Evolutionary conservation across 805 yeast species (phyloP).

Genomic region (Scheffersomyces amazonensis): DNA sequence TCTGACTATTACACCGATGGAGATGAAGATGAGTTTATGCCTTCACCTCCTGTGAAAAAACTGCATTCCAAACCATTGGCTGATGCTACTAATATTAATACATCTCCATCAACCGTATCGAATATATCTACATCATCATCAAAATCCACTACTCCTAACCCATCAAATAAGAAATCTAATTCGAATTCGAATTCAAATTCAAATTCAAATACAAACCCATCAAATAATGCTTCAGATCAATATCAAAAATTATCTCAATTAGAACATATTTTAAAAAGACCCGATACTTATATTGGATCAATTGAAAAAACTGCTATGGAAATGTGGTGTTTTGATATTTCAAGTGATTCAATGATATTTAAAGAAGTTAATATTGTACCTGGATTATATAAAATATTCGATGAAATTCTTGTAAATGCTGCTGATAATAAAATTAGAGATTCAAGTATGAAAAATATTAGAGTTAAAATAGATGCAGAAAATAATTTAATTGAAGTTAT

Average conservation of each 20-base stretch:
- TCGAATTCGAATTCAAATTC: no score
- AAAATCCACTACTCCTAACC: slow-evolving; percentile 1
- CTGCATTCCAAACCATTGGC: slow-evolving; percentile 13
- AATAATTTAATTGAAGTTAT: slow-evolving; percentile 71
- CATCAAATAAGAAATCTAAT: slow-evolving; percentile 6
- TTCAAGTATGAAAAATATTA: slow-evolving; percentile 80
- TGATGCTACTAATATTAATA: slow-evolving; percentile 18
- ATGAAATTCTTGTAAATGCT: slow-evolving; percentile 95
- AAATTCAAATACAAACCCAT: slow-evolving; percentile 10
- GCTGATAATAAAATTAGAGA: slow-evolving; percentile 98
- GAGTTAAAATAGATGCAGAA: slow-evolving; percentile 78
- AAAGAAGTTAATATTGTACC: slow-evolving; percentile 86
- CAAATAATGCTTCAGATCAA: slow-evolving; percentile 55
- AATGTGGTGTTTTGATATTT: slow-evolving; percentile 78
- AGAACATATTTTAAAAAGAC: slow-evolving; percentile 94
- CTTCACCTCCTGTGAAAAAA: slow-evolving; percentile 10
- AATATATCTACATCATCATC: slow-evolving; percentile 2
- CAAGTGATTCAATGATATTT: slow-evolving; percentile 37
- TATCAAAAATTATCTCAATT: slow-evolving; percentile 93
- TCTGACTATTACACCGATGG: slow-evolving; percentile 13
- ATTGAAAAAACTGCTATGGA: slow-evolving; percentile 75
- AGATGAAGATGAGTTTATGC: slow-evolving; percentile 15
- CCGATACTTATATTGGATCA: slow-evolving; percentile 97
- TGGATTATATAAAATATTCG: slow-evolving; percentile 93
- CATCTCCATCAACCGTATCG: slow-evolving; percentile 3